A percentile compares a stretch with the other conserved stretches of the same genome.
Evolutionary conservation across 2,329 filamentous ascomycete genomes (phyloP).

Genomic region (Bipolaris cookei): DNA sequence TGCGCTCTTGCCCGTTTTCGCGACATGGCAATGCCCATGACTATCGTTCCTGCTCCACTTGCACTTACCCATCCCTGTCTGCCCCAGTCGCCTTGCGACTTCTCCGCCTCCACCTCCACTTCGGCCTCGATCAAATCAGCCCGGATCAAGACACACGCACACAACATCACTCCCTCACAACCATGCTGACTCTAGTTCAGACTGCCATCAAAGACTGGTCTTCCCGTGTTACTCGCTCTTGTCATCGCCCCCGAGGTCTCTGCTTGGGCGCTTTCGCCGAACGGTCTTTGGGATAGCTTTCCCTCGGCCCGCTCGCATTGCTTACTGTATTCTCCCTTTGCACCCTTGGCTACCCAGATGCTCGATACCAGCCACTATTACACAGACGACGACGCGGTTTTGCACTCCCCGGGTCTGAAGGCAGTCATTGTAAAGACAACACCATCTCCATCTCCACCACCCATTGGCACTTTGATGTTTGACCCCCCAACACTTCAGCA

Average conservation of each 20-base stretch:
- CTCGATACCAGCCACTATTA: conserved; percentile 49
- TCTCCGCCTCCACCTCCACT: conserved; percentile 7
- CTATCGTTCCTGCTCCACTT: conserved; percentile 18
- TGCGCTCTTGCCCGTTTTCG: conserved; percentile 7
- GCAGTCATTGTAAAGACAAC: conserved; percentile 52
- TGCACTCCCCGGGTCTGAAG: conserved; percentile 52
- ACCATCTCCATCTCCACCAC: conserved; percentile 59
- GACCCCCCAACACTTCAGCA: conserved; percentile 23
- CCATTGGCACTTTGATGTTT: conserved; percentile 36
- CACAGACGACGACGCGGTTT: conserved; percentile 58
- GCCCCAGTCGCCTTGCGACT: conserved; percentile 21
- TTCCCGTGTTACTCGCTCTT: conserved; percentile 27
- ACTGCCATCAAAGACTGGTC: conserved; percentile 30
- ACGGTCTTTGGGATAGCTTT: conserved; percentile 31
- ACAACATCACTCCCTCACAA: conserved; percentile 3
- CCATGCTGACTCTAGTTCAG: conserved; percentile 39
- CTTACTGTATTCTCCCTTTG: not conserved
- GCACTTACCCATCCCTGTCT: conserved; percentile 20
- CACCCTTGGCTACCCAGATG: conserved; percentile 29
- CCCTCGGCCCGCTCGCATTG: conserved; percentile 8
- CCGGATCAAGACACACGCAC: conserved; percentile 7
- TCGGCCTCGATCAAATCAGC: conserved; percentile 11
- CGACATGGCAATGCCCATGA: conserved; percentile 19
- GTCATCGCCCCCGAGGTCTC: conserved; percentile 25
- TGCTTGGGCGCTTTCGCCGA: conserved; percentile 27